These are phyloP conservation scores for Lachancea kluyveri DNA, from an alignment of 805 yeast species.

Conservation along the genomic window DNA sequence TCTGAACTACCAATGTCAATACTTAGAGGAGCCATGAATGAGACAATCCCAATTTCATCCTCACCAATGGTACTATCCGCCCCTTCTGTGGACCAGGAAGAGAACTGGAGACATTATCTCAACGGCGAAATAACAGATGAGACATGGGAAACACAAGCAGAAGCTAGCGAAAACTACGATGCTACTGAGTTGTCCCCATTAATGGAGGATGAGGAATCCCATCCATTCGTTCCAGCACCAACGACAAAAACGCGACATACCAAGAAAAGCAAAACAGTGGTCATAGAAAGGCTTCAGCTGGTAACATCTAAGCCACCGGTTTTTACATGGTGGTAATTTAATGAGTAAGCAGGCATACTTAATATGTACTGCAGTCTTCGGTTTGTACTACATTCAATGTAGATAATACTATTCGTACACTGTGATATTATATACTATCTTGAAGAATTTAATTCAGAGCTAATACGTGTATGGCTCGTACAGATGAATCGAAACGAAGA, in stretches of 20 bases:
- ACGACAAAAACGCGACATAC: neutral
- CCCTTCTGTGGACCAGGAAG: slow-evolving; percentile 10
- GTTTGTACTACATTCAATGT: too few relatives aligned
- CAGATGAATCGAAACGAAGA: too few relatives aligned
- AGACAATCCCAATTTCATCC: slow-evolving; percentile 27
- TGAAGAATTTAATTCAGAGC: too few relatives aligned
- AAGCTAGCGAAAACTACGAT: too few relatives aligned
- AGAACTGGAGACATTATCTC: slow-evolving; percentile 28
- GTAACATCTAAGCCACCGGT: slow-evolving; percentile 54
- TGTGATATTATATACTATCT: too few relatives aligned
- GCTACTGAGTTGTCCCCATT: too few relatives aligned
- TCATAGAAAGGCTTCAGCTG: slow-evolving; percentile 54
- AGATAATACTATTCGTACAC: too few relatives aligned
- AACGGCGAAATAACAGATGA: slow-evolving; percentile 21
- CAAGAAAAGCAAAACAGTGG: slow-evolving; percentile 37
- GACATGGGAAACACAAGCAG: too few relatives aligned
- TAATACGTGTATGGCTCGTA: too few relatives aligned
- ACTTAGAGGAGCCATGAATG: slow-evolving; percentile 39
- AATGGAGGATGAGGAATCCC: slow-evolving; percentile 1
- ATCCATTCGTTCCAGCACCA: slow-evolving; percentile 1
- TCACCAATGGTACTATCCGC: slow-evolving; percentile 19
- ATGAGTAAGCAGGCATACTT: too few relatives aligned
- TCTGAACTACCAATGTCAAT: slow-evolving; percentile 32
- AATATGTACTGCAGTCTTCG: too few relatives aligned
- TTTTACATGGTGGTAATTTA: slow-evolving; percentile 60